Evolutionary conservation across 139 green algal species (phyloP).

Genomic region (Chlamydomonas sphaeroides): DNA sequence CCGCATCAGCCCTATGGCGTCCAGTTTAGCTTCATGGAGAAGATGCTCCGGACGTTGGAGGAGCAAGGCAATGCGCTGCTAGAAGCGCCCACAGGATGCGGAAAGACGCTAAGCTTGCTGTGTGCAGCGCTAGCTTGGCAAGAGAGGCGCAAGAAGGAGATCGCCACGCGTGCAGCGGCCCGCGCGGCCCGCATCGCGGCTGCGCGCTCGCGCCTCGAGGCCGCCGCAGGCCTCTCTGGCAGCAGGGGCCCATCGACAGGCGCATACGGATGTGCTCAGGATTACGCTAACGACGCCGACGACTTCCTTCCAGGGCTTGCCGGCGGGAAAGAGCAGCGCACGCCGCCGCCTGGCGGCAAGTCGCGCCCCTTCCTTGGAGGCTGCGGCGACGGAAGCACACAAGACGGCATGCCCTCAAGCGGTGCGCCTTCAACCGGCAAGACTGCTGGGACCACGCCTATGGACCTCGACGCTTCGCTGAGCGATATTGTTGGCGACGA

Average conservation of each 20-base stretch:
- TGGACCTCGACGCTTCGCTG: no score
- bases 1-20: constrained; percentile 81
- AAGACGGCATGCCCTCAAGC: no score
- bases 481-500: no score
- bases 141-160: constrained; percentile 29
- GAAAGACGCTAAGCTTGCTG: constrained; percentile 94
- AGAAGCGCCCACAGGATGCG: constrained; percentile 69
- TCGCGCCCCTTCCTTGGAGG: no score
- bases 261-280: background rate
- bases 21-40: constrained; percentile 87
- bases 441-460: no score
- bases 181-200: no score
- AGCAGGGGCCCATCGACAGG: background rate
- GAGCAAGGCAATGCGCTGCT: constrained; percentile 58
- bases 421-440: no score
- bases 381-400: no score
- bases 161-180: background rate
- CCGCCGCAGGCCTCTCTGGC: no score
- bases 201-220: no score
- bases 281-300: background rate
- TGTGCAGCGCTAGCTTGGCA: constrained; percentile 85
- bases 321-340: no score
- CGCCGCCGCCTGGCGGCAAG: no score
- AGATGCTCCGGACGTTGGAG: constrained; percentile 79
- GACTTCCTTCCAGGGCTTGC: background rate